Conservation (phyloP, 202 grass and related monocot genomes). For the Hordeum pubiflorum region DNA sequence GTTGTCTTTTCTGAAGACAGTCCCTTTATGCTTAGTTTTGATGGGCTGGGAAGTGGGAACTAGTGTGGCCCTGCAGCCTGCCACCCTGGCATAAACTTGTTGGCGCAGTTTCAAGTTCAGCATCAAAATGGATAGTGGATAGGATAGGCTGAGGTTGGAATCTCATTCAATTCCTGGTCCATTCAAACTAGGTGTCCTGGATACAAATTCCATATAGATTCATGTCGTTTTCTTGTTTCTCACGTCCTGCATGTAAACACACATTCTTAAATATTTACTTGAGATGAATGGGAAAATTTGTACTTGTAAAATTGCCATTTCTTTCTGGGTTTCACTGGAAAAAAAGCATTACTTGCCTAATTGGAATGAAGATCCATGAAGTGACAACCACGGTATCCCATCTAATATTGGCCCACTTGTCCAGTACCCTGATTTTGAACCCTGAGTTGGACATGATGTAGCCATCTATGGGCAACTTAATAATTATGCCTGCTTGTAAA, state of each 20-base stretch:
- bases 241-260: background rate
- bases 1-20: background rate
- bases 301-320: background rate
- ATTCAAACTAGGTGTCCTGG: background rate
- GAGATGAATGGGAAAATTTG: background rate
- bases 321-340: background rate
- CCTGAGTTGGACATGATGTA: background rate
- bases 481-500: background rate
- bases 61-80: background rate
- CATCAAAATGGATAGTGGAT: background rate
- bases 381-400: background rate
- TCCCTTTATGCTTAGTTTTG: background rate
- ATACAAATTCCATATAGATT: background rate
- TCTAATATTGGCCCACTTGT: background rate
- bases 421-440: too few relatives aligned
- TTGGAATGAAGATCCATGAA: background rate
- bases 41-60: background rate
- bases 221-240: background rate
- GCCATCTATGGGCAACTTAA: background rate
- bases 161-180: background rate
- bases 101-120: too few relatives aligned
- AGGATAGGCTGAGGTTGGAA: background rate
- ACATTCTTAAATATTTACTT: background rate
- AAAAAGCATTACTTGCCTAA: background rate
- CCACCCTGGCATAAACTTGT: background rate